Conservation (phyloP, 495 filamentous ascomycete species). For the Bacidia gigantensis region DNA sequence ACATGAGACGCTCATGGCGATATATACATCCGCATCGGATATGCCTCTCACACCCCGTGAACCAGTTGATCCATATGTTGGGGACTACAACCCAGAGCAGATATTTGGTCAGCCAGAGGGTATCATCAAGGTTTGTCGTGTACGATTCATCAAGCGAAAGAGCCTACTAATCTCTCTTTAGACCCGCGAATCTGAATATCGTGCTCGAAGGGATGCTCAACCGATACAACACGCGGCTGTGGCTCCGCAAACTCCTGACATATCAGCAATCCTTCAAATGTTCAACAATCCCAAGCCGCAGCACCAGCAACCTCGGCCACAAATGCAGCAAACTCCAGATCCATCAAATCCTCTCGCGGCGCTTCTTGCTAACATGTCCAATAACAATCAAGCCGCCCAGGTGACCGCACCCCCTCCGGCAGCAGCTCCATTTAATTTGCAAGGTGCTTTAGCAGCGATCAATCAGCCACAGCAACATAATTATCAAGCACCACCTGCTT, state of each 20-base stretch:
- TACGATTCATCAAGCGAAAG: background rate
- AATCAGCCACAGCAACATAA: constrained; percentile 4
- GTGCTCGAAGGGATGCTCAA: constrained; percentile 27
- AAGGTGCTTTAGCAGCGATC: constrained; percentile 17
- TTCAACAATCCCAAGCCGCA: constrained; percentile 22
- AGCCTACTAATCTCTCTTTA: constrained; percentile 14
- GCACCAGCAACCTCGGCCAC: constrained; percentile 26
- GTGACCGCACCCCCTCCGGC: constrained; percentile 18
- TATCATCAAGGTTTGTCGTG: constrained; percentile 29
- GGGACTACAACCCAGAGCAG: constrained; percentile 22
- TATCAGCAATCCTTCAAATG: constrained; percentile 34
- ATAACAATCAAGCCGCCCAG: constrained; percentile 23
- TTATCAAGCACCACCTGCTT: constrained; percentile 6
- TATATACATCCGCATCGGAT: constrained; percentile 59
- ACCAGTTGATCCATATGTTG: constrained; percentile 34
- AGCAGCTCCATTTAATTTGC: constrained; percentile 10
- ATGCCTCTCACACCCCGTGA: constrained; percentile 69
- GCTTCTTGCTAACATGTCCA: constrained; percentile 35
- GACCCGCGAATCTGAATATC: constrained; percentile 35
- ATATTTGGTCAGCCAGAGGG: constrained; percentile 39
- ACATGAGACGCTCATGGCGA: constrained; percentile 64
- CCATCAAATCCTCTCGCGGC: constrained; percentile 29
- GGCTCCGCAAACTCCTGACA: constrained; percentile 28
- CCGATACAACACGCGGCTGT: constrained; percentile 20
- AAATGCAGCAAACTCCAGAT: constrained; percentile 19